These are phyloP conservation scores for Calonectria hawksworthii DNA, from an alignment of 2,329 filamentous ascomycete genomes.

Conservation along the genomic window DNA sequence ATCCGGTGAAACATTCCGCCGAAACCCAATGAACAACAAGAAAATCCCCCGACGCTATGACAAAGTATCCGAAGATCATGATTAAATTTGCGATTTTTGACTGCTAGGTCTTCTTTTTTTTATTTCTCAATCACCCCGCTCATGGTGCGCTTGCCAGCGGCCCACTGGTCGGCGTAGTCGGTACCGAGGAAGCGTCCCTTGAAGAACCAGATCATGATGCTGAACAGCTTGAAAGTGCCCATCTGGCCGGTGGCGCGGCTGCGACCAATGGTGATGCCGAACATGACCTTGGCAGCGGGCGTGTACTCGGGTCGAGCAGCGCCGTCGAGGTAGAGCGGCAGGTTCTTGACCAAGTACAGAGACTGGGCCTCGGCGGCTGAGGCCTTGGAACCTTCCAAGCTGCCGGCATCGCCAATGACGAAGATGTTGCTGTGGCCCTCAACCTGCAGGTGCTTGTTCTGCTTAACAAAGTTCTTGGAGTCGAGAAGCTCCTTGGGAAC, in stretches of 20 bases:
- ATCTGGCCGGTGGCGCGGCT: constrained; percentile 56
- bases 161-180: constrained; percentile 47
- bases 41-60: constrained; percentile 13
- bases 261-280: constrained; percentile 57
- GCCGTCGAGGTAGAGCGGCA: constrained; percentile 51
- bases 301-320: constrained; percentile 49
- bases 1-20: background rate
- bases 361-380: constrained; percentile 50
- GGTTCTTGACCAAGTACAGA: constrained; percentile 50
- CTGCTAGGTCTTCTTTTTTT: background rate
- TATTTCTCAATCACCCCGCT: constrained; percentile 50
- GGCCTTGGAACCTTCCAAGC: constrained; percentile 54
- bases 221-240: constrained; percentile 54
- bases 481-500: constrained; percentile 55
- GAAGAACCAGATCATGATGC: constrained; percentile 54
- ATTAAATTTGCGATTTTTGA: background rate
- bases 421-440: constrained; percentile 58
- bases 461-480: constrained; percentile 50
- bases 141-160: constrained; percentile 52
- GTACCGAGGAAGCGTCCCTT: constrained; percentile 57
- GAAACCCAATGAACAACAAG: constrained; percentile 5
- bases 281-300: constrained; percentile 46
- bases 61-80: background rate
- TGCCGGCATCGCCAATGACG: constrained; percentile 59
- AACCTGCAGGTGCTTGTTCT: constrained; percentile 54